Evolutionary conservation across 176 grass and related monocot species (phyloP).

Genomic region (Aegilops tauschii): DNA sequence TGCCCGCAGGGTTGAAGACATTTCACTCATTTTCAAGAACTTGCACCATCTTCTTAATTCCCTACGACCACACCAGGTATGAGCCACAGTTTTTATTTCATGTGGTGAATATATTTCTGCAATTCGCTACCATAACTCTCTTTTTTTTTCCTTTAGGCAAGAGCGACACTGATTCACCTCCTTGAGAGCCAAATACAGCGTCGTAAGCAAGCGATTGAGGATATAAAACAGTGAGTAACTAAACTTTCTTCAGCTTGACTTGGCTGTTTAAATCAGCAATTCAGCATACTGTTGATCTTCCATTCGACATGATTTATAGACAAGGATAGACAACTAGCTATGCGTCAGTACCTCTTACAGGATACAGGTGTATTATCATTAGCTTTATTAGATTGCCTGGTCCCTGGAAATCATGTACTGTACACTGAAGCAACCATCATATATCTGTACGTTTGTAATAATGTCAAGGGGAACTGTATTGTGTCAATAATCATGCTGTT

Average conservation of each 20-base stretch:
- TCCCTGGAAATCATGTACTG: neutral
- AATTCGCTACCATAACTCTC: neutral
- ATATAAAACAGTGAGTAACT: constrained; percentile 72
- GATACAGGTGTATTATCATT: neutral
- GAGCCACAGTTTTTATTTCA: neutral
- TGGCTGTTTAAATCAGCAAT: neutral
- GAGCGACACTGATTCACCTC: constrained; percentile 90
- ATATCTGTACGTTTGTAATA: neutral
- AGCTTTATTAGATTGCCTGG: neutral
- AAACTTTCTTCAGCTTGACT: constrained; percentile 7
- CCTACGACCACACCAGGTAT: constrained; percentile 78
- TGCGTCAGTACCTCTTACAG: neutral
- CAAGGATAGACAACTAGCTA: neutral
- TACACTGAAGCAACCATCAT: neutral
- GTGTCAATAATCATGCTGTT: neutral
- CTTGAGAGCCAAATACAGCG: constrained; percentile 86
- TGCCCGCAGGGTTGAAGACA: constrained; percentile 86
- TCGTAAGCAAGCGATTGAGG: constrained; percentile 79
- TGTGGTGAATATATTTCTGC: neutral
- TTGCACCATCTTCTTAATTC: constrained; percentile 91
- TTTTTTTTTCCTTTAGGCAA: constrained; percentile 54
- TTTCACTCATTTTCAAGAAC: constrained; percentile 92
- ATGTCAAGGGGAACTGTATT: neutral
- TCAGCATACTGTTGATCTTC: neutral
- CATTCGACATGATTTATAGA: neutral